Conservation (phyloP, 345 rosid genomes). For the Ceriops zippeliana region DNA sequence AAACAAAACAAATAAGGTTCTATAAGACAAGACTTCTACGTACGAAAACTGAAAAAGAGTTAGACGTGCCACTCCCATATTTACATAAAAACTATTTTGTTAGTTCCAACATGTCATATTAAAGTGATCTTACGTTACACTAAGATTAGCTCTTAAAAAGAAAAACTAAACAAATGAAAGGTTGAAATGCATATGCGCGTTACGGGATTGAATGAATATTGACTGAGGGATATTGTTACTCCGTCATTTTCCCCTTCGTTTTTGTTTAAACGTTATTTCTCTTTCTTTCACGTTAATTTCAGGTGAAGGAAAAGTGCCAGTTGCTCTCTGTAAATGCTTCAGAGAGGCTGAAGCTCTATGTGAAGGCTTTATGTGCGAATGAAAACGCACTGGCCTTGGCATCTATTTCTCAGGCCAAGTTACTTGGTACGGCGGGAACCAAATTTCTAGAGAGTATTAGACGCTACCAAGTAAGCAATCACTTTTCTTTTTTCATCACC, state of each 20-base stretch:
- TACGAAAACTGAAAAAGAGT: no score
- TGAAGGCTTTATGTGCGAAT: conserved; percentile 53
- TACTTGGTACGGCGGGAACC: conserved; percentile 33
- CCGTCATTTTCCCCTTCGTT: neutral
- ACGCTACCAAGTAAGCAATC: conserved; percentile 48
- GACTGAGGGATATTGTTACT: no score
- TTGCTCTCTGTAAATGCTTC: conserved; percentile 49
- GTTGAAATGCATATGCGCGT: no score
- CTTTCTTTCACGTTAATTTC: neutral
- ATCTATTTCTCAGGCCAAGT: conserved; percentile 59
- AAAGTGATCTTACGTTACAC: no score
- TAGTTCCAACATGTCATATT: no score
- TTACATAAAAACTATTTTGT: no score
- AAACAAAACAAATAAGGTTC: no score
- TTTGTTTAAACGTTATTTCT: neutral
- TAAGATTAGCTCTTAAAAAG: no score
- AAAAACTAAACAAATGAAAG: no score
- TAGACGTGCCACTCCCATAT: no score
- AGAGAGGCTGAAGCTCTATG: conserved; percentile 57
- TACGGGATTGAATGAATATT: no score
- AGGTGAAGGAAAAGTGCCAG: conserved; percentile 60
- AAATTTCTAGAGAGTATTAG: conserved; percentile 51
- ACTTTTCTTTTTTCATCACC: neutral
- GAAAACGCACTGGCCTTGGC: conserved; percentile 45
- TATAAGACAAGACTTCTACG: no score